These are phyloP conservation scores for Syzygium jambos DNA, from an alignment of 345 rosid genomes.

Conservation along the genomic window DNA sequence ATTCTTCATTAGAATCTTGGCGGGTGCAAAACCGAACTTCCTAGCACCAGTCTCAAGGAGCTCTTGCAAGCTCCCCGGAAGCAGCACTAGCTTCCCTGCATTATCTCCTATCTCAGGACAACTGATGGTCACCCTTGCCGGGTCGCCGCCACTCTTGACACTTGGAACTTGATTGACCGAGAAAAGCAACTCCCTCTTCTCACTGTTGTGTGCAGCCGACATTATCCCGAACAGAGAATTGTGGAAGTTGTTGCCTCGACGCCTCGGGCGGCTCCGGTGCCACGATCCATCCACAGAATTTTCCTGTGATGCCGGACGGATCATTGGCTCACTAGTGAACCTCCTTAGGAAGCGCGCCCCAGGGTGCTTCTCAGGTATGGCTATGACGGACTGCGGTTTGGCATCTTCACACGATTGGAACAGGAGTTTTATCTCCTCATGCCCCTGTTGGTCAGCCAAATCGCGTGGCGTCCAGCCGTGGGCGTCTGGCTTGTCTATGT, in stretches of 20 bases:
- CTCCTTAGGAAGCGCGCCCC: slow-evolving; percentile 47
- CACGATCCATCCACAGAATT: slow-evolving; percentile 38
- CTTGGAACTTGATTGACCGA: slow-evolving; percentile 3
- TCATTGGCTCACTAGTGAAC: slow-evolving; percentile 64
- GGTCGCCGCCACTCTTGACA: not conserved
- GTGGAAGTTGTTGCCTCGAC: slow-evolving; percentile 49
- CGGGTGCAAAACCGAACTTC: slow-evolving; percentile 14
- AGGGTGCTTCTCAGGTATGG: slow-evolving; percentile 36
- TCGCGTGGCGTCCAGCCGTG: slow-evolving; percentile 62
- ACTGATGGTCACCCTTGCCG: slow-evolving; percentile 19
- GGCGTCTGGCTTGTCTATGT: slow-evolving; percentile 47
- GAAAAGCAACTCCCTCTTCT: slow-evolving; percentile 21
- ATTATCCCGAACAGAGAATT: slow-evolving; percentile 76
- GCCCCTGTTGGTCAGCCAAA: slow-evolving; percentile 86
- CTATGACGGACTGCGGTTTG: slow-evolving; percentile 18
- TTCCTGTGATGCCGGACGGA: slow-evolving; percentile 23
- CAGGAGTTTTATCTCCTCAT: slow-evolving; percentile 53
- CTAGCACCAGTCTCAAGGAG: slow-evolving; percentile 13
- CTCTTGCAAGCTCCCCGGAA: slow-evolving; percentile 20
- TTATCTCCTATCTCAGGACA: slow-evolving; percentile 20
- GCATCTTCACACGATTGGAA: slow-evolving; percentile 31
- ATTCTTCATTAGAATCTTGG: slow-evolving; percentile 15
- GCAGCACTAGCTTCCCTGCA: slow-evolving; percentile 20
- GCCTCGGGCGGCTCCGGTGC: slow-evolving; percentile 34
- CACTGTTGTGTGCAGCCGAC: slow-evolving; percentile 37